phyloP scores from a whole-genome alignment of 176 grass and related monocot species.

The Dactylis glomerata region DNA sequence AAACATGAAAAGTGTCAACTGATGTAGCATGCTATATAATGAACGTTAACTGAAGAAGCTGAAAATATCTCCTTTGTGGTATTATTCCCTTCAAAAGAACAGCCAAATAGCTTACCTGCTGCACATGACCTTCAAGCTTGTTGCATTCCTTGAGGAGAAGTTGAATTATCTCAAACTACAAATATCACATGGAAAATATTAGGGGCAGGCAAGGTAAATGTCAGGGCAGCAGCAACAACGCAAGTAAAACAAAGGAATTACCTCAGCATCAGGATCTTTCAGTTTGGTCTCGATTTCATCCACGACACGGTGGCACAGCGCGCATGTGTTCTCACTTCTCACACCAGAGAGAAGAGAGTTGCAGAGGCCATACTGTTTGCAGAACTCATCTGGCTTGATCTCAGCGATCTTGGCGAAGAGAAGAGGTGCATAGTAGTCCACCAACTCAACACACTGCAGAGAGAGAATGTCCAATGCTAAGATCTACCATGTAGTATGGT shows the following conservation, averaged over 20 bases:
- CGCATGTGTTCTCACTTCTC: conserved; percentile 50
- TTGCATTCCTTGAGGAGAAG: conserved; percentile 89
- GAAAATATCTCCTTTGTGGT: background rate
- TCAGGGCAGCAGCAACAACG: background rate
- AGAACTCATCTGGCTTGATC: conserved; percentile 66
- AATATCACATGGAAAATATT: background rate
- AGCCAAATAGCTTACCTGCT: conserved; percentile 53
- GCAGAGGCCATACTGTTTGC: conserved; percentile 72
- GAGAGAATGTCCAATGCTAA: background rate
- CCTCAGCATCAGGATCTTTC: conserved; percentile 87
- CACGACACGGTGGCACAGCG: conserved; percentile 59
- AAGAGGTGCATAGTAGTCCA: conserved; percentile 75
- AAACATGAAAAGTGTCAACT: background rate
- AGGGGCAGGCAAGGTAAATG: background rate
- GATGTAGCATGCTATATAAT: background rate
- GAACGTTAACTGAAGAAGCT: background rate
- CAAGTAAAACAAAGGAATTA: conserved; percentile 21
- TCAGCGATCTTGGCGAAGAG: conserved; percentile 62
- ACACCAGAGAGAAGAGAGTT: conserved; percentile 16
- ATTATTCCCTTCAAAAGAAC: background rate
- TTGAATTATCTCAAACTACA: conserved; percentile 75
- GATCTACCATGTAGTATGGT: background rate
- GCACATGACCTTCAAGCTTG: conserved; percentile 61
- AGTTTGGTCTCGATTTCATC: conserved; percentile 62
- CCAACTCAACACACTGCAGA: conserved; percentile 62